Percentiles rank a stretch among this genome's conserved stretches.
phyloP scores from a whole-genome alignment of 2,329 filamentous ascomycete genomes.

The Domatiomyces globalis region DNA sequence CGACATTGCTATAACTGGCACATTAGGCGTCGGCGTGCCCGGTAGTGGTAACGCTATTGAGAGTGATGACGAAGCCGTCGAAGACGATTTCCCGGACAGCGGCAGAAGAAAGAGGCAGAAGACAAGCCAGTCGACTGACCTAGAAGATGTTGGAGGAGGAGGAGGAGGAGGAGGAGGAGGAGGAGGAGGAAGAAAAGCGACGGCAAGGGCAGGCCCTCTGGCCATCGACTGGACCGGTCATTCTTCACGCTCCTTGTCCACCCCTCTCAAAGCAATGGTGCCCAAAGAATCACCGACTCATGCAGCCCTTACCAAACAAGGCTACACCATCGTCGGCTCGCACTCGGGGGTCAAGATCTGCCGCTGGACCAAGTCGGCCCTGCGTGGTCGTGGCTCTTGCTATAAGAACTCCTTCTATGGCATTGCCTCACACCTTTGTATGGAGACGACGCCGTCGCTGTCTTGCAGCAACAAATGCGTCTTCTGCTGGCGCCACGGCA shows the following conservation, averaged over 20 bases:
- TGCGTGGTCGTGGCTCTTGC: conserved; percentile 83
- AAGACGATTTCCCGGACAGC: conserved; percentile 32
- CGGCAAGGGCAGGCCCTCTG: conserved; percentile 34
- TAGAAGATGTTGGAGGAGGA: conserved; percentile 57
- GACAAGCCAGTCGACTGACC: conserved; percentile 49
- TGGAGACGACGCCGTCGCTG: conserved; percentile 92
- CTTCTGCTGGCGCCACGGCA: conserved; percentile 97
- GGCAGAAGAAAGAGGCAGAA: conserved; percentile 30
- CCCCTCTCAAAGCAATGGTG: conserved; percentile 75
- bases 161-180: too few relatives aligned
- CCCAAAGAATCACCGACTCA: conserved; percentile 82
- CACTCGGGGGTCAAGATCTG: conserved; percentile 97
- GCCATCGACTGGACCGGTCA: conserved; percentile 65
- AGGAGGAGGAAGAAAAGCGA: conserved; percentile 20
- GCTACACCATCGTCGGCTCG: conserved; percentile 85
- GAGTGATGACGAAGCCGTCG: conserved; percentile 61
- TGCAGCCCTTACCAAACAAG: conserved; percentile 81
- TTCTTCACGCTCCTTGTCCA: conserved; percentile 26
- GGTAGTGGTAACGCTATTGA: conserved; percentile 75
- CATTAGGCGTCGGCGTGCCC: conserved; percentile 51
- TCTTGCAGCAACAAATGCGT: conserved; percentile 98
- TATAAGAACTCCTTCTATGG: conserved; percentile 98
- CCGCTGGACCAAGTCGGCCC: conserved; percentile 93
- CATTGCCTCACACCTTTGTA: conserved; percentile 90
- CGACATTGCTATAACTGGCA: conserved; percentile 40